Evolutionary conservation across 192 early-diverging fungal species (phyloP).

Genomic region (Gaertneriomyces sp.): DNA sequence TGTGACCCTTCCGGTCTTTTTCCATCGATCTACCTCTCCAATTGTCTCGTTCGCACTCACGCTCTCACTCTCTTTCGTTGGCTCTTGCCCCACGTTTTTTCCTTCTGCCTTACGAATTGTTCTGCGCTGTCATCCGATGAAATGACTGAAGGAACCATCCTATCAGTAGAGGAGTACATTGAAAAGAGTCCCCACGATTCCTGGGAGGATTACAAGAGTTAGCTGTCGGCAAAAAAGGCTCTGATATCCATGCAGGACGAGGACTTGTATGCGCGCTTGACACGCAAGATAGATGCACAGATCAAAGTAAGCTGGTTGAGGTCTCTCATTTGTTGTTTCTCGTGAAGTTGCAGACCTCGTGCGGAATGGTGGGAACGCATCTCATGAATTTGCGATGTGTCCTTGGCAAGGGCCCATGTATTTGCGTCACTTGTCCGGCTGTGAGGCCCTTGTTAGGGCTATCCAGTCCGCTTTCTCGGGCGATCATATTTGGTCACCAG

Average conservation of each 20-base stretch:
- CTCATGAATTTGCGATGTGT: not conserved
- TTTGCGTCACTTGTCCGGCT: constrained; percentile 1
- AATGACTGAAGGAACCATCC: too few species aligned
- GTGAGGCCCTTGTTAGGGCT: constrained; percentile 3
- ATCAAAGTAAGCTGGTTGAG: not conserved
- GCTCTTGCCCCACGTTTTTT: too few species aligned
- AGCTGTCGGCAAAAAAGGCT: not conserved
- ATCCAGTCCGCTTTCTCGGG: constrained; percentile 1
- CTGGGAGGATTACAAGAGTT: not conserved
- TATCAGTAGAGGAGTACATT: not conserved
- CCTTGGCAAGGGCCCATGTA: constrained; percentile 3
- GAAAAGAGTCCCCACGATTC: not conserved
- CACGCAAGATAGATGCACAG: not conserved
- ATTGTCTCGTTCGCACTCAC: too few species aligned
- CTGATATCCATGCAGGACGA: not conserved
- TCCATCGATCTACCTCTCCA: too few species aligned
- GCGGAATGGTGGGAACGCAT: not conserved
- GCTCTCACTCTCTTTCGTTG: too few species aligned
- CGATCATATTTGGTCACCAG: too few species aligned
- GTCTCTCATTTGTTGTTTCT: not conserved
- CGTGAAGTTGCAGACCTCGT: constrained; percentile 3
- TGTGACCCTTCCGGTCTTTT: too few species aligned
- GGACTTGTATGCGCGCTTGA: not conserved
- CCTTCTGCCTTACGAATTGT: too few species aligned
- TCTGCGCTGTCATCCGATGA: too few species aligned